phyloP scores from a whole-genome alignment of 2,329 filamentous ascomycete genomes.

The Talaromyces amestolkiae region DNA sequence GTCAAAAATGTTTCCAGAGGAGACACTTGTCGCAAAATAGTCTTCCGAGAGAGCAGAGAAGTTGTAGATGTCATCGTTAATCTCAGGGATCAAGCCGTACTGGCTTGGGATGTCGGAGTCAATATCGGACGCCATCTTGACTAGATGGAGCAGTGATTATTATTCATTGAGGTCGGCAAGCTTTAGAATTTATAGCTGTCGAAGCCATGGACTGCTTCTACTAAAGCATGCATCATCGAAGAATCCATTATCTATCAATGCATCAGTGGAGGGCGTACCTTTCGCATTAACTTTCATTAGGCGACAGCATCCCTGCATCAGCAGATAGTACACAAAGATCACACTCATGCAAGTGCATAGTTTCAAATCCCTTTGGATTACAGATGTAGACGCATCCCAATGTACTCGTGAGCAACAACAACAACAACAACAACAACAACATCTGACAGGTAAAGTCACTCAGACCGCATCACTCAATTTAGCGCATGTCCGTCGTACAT shows the following conservation, averaged over 20 bases:
- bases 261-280: background rate
- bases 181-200: slow-evolving; percentile 1
- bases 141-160: background rate
- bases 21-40: background rate
- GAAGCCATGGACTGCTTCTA: background rate
- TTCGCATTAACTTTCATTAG: background rate
- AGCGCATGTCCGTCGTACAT: background rate
- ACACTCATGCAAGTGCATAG: background rate
- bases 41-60: background rate
- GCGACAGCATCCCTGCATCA: slow-evolving; percentile 5
- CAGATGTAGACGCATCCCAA: background rate
- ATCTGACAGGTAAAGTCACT: slow-evolving; percentile 6
- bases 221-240: background rate
- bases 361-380: background rate
- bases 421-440: too few species aligned
- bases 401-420: background rate
- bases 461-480: slow-evolving; percentile 1
- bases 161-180: background rate
- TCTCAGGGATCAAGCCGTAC: background rate
- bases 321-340: background rate
- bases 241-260: background rate
- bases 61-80: background rate
- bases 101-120: background rate
- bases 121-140: slow-evolving; percentile 10
- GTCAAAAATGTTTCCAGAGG: slow-evolving; percentile 3